Evolutionary conservation across 2,329 filamentous ascomycete genomes (phyloP).

Genomic region (Fusarium phyllophilum): DNA sequence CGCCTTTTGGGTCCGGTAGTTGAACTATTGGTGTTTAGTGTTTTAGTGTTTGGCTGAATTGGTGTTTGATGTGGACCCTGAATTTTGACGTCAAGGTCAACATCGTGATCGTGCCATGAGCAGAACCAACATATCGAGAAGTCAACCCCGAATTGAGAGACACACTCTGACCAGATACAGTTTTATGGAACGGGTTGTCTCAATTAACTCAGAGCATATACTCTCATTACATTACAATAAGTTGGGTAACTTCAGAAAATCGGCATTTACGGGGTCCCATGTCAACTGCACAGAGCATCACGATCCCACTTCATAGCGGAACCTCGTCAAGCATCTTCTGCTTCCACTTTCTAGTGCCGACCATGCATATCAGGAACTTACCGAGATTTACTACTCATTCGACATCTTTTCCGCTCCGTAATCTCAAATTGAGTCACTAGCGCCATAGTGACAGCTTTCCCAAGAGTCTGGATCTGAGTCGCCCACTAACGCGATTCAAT

Average conservation of each 20-base stretch:
- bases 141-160: neutral
- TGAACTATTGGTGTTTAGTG: slow-evolving; percentile 10
- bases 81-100: neutral
- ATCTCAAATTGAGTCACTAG: neutral
- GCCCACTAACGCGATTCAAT: neutral
- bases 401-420: neutral
- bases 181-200: fast-evolving
- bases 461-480: slow-evolving; percentile 6
- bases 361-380: neutral
- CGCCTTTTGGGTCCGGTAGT: neutral
- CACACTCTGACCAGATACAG: neutral
- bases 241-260: fast-evolving
- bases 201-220: no score
- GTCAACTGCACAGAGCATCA: neutral
- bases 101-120: neutral
- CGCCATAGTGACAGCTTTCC: neutral
- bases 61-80: neutral
- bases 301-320: neutral
- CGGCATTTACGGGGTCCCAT: neutral
- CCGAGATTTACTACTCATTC: neutral
- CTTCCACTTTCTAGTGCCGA: neutral
- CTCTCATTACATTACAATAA: no score
- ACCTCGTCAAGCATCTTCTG: neutral
- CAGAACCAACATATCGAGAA: neutral
- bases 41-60: slow-evolving; percentile 3